Evolutionary conservation across 352 stramenopile genomes (phyloP).

Genomic region (Globisporangium cederbergense): DNA sequence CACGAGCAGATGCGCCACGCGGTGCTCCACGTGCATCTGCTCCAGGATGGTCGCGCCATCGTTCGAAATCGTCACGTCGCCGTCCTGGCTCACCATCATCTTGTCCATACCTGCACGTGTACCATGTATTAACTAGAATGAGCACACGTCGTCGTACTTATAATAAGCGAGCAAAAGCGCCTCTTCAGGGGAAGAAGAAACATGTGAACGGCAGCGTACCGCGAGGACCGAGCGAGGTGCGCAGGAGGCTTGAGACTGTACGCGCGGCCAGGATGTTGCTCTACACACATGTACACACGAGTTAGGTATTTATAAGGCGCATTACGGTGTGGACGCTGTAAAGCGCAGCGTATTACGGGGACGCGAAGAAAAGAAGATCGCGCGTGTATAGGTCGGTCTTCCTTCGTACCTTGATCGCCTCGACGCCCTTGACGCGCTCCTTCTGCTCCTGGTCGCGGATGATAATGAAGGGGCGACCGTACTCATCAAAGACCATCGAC

Average conservation of each 20-base stretch:
- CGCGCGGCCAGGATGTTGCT: constrained; percentile 98
- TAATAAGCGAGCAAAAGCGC: neutral
- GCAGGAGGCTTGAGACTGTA: constrained; percentile 95
- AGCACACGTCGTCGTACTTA: neutral
- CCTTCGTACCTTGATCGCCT: constrained; percentile 93
- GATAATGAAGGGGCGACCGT: constrained; percentile 99
- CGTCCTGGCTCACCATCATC: constrained; percentile 99
- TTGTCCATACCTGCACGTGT: constrained; percentile 94
- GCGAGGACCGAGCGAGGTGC: constrained; percentile 97
- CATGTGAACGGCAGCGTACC: constrained; percentile 39
- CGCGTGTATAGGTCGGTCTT: neutral
- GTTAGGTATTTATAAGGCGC: too few species aligned
- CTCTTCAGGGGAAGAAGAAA: neutral
- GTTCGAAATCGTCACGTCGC: constrained; percentile 99
- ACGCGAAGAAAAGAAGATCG: neutral
- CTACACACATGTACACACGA: constrained; percentile 27
- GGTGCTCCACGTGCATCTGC: constrained; percentile 99
- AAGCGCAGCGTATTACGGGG: neutral
- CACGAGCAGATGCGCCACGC: constrained; percentile 97
- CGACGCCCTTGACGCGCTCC: constrained; percentile 97
- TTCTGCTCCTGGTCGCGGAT: constrained; percentile 98
- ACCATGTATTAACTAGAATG: neutral
- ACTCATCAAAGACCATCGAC: constrained; percentile 98
- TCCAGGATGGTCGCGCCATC: constrained; percentile 99
- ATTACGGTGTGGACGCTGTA: neutral